Conservation (phyloP, 208 protist genomes). For the Leishmania aethiopica region DNA sequence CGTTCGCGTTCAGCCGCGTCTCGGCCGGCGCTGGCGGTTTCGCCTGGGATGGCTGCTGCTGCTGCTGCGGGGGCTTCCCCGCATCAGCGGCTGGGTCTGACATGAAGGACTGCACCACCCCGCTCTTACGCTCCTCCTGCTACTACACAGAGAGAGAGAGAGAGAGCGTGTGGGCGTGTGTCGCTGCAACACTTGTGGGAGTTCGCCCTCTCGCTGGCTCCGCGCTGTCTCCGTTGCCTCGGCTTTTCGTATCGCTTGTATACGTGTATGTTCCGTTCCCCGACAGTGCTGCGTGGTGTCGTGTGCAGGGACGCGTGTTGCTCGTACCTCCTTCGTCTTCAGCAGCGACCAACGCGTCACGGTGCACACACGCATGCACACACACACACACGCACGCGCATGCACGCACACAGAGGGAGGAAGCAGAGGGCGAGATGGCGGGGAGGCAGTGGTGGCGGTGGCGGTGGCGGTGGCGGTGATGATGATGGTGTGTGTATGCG, state of each 20-base stretch:
- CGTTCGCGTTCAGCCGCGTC: slow-evolving; percentile 61
- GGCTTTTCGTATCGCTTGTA: not conserved
- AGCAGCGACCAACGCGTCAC: not conserved
- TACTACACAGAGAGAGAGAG: too few relatives aligned
- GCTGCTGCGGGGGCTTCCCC: slow-evolving; percentile 7
- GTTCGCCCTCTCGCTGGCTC: not conserved
- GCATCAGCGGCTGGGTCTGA: not conserved
- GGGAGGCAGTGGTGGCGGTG: too few relatives aligned
- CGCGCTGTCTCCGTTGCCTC: too few relatives aligned
- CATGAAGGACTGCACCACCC: not conserved
- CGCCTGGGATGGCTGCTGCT: not conserved
- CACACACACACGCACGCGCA: not conserved
- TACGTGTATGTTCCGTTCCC: not conserved
- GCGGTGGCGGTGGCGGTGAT: too few relatives aligned
- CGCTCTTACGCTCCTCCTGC: not conserved
- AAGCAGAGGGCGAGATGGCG: not conserved
- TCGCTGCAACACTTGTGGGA: not conserved
- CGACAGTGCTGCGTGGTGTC: too few relatives aligned
- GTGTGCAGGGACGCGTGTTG: too few relatives aligned
- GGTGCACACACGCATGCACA: not conserved
- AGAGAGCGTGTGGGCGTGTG: not conserved
- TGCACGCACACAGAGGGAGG: not conserved
- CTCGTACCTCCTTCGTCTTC: not conserved
- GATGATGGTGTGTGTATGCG: not conserved
- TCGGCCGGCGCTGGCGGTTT: slow-evolving; percentile 18